Evolutionary conservation across 2,329 filamentous ascomycete genomes (phyloP).

Genomic region (Epichloe coenophiala): DNA sequence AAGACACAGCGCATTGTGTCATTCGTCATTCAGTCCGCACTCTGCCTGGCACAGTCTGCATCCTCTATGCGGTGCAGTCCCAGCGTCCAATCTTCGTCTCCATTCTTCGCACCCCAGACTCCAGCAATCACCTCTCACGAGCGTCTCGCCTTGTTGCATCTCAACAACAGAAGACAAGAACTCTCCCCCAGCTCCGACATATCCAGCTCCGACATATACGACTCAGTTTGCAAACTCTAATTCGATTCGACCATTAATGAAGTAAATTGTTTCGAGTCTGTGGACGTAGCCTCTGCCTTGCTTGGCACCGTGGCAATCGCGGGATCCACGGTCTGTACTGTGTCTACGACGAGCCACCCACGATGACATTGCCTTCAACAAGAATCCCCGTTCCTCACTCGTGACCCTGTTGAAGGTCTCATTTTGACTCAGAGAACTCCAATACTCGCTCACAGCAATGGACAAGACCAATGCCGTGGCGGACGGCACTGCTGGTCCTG

Average conservation of each 20-base stretch:
- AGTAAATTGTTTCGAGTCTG: neutral
- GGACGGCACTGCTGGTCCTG: slow-evolving; percentile 7
- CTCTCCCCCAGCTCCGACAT: no score
- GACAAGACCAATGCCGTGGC: slow-evolving; percentile 18
- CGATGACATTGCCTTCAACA: slow-evolving; percentile 15
- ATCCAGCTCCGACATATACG: neutral
- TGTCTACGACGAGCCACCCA: slow-evolving; percentile 21
- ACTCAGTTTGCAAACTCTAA: neutral
- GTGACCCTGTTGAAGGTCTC: slow-evolving; percentile 16
- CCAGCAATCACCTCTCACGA: neutral
- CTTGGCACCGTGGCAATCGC: slow-evolving; percentile 2
- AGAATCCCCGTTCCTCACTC: slow-evolving; percentile 10
- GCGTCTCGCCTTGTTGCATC: neutral
- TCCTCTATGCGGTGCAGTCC: neutral
- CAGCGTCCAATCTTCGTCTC: slow-evolving; percentile 3
- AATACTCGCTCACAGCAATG: slow-evolving; percentile 18
- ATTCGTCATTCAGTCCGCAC: slow-evolving; percentile 6
- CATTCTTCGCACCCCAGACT: neutral
- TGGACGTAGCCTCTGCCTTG: neutral
- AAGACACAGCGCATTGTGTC: slow-evolving; percentile 6
- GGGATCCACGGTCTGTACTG: slow-evolving; percentile 6
- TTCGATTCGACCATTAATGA: neutral
- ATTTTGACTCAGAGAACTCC: slow-evolving; percentile 15
- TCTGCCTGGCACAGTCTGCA: slow-evolving; percentile 2
- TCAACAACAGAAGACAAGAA: neutral